Percentiles rank a stretch among this genome's conserved stretches.
Conservation (phyloP, 176 grass and related monocot species). For the Carex kokanica region DNA sequence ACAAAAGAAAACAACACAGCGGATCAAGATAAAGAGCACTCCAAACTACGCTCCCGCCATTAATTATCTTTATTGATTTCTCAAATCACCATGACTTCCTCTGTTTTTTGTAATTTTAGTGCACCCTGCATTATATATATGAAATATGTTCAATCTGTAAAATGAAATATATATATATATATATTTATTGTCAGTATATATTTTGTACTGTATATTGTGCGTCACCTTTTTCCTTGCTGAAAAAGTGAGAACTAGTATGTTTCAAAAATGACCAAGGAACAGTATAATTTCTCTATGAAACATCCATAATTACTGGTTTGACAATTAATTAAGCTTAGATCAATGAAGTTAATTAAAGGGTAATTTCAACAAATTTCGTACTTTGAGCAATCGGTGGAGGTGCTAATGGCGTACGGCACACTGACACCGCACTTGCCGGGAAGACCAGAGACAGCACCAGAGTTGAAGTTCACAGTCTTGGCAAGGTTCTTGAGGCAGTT, state of each 20-base stretch:
- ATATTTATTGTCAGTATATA: neutral
- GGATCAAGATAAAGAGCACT: neutral
- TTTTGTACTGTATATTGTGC: neutral
- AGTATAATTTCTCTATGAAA: too few species aligned
- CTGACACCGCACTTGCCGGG: constrained; percentile 32
- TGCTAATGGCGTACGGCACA: constrained; percentile 21
- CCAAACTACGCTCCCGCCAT: neutral
- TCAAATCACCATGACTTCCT: neutral
- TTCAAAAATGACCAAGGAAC: neutral
- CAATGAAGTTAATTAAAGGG: neutral
- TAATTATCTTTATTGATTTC: neutral
- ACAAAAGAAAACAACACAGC: neutral
- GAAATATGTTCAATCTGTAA: neutral
- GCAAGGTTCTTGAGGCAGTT: constrained; percentile 33
- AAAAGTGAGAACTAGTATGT: neutral
- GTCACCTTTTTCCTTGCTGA: neutral
- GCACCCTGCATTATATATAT: constrained; percentile 6
- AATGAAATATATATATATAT: neutral
- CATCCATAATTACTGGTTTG: neutral
- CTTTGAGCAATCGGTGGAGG: constrained; percentile 35
- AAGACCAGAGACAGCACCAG: constrained; percentile 2
- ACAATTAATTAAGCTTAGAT: neutral
- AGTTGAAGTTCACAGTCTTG: neutral
- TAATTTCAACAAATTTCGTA: constrained; percentile 14
- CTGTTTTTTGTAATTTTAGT: neutral